These are phyloP conservation scores for Salix udensis DNA, from an alignment of 345 rosid species.

Conservation along the genomic window DNA sequence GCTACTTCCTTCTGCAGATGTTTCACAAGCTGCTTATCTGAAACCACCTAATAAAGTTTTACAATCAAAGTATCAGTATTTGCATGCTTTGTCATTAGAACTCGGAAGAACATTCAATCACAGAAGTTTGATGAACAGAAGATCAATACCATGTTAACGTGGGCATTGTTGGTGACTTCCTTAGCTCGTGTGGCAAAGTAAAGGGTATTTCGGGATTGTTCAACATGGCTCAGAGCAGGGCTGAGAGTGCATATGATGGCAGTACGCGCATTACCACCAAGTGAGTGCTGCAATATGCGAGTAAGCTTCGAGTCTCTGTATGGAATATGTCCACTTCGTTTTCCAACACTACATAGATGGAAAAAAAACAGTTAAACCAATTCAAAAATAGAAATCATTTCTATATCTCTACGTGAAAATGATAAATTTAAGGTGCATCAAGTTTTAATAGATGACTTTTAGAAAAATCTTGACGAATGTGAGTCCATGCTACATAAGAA, in stretches of 20 bases:
- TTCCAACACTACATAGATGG: conserved; percentile 62
- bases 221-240: conserved; percentile 85
- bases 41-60: conserved; percentile 58
- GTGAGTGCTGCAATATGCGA: conserved; percentile 94
- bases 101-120: background rate
- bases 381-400: conserved; percentile 1
- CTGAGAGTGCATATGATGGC: conserved; percentile 96
- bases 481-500: background rate
- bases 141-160: conserved; percentile 84
- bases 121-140: conserved; percentile 1
- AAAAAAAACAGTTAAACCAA: background rate
- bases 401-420: background rate
- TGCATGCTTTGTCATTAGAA: background rate
- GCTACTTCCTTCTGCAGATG: conserved; percentile 99
- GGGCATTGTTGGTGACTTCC: conserved; percentile 99
- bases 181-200: conserved; percentile 94
- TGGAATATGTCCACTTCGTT: conserved; percentile 90
- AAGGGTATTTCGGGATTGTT: conserved; percentile 96
- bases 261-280: conserved; percentile 98
- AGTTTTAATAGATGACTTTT: background rate
- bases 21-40: conserved; percentile 94
- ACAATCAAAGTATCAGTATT: background rate
- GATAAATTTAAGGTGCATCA: background rate
- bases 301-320: conserved; percentile 98
- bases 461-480: background rate